These are phyloP conservation scores for Rhizopogon salebrosus DNA, from an alignment of 768 basidiomycete species.

Conservation along the genomic window DNA sequence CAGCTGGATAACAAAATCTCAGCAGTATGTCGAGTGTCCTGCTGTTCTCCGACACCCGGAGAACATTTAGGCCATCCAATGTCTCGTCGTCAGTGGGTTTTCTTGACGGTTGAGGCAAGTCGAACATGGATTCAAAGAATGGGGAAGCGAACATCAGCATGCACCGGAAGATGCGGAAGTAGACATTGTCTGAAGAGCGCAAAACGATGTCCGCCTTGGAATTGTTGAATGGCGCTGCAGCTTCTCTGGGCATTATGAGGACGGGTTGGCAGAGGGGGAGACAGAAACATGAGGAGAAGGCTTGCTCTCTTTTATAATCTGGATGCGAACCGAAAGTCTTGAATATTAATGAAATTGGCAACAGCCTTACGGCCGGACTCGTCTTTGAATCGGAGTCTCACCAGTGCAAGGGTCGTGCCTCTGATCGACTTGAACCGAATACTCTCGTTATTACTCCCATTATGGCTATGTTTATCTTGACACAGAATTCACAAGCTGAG, in stretches of 20 bases:
- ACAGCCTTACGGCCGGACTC: neutral
- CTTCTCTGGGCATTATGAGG: slow-evolving; percentile 16
- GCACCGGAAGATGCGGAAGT: slow-evolving; percentile 21
- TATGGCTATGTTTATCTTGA: too few species aligned
- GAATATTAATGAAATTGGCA: neutral
- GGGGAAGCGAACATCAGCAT: slow-evolving; percentile 23
- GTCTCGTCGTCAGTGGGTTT: slow-evolving; percentile 10
- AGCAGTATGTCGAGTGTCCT: slow-evolving; percentile 24
- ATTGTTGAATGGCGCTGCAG: slow-evolving; percentile 39
- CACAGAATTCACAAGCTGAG: too few species aligned
- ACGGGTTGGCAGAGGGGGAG: neutral
- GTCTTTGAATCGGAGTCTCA: too few species aligned
- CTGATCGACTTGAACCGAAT: too few species aligned
- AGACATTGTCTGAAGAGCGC: slow-evolving; percentile 40
- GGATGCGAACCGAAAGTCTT: neutral
- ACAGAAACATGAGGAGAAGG: neutral
- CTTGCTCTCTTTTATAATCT: neutral
- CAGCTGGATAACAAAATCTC: slow-evolving; percentile 31
- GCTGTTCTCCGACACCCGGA: slow-evolving; percentile 26
- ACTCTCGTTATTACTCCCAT: too few species aligned
- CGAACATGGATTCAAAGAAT: slow-evolving; percentile 28
- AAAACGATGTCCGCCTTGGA: slow-evolving; percentile 45
- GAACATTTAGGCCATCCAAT: slow-evolving; percentile 14
- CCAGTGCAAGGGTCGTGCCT: too few species aligned
- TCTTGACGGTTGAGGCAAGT: slow-evolving; percentile 19